A percentile compares a stretch with the other conserved stretches of the same genome.
phyloP scores from a whole-genome alignment of 129 eudicot species.

The Kitagawia praeruptora region DNA sequence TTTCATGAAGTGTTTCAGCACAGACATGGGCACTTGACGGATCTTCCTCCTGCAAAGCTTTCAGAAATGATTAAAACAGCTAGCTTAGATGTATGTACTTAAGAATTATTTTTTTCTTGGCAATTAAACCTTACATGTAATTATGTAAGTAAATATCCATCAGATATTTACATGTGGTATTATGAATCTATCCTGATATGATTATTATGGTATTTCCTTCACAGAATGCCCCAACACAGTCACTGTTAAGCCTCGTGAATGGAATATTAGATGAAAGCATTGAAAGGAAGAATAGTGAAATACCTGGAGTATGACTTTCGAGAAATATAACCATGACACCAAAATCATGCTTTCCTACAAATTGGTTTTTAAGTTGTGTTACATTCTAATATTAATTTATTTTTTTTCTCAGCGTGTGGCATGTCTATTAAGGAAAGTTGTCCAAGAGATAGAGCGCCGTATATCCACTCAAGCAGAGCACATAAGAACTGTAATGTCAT shows the following conservation, averaged over 20 bases:
- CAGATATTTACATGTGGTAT: constrained; percentile 1
- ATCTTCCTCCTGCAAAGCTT: constrained; percentile 74
- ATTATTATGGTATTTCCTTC: constrained; percentile 12
- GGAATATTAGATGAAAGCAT: constrained; percentile 85
- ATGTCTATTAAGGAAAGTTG: constrained; percentile 86
- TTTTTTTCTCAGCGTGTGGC: constrained; percentile 65
- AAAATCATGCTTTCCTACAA: neutral
- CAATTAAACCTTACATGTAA: neutral
- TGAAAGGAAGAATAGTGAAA: constrained; percentile 73
- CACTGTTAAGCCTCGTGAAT: constrained; percentile 75
- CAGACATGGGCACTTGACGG: constrained; percentile 66
- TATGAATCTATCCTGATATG: constrained; percentile 13
- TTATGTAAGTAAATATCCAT: neutral
- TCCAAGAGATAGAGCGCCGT: constrained; percentile 93
- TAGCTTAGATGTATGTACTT: constrained; percentile 65
- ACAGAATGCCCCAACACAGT: constrained; percentile 97
- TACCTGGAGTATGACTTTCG: constrained; percentile 68
- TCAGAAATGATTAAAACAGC: constrained; percentile 80
- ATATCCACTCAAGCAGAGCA: constrained; percentile 93
- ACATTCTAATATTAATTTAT: neutral
- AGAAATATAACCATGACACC: neutral
- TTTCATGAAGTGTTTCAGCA: constrained; percentile 90
- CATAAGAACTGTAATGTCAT: constrained; percentile 57
- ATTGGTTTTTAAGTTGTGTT: neutral
- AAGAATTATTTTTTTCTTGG: constrained; percentile 2